Conservation (phyloP, 2,329 filamentous ascomycete species). For the Gliomastix tumulicola region DNA sequence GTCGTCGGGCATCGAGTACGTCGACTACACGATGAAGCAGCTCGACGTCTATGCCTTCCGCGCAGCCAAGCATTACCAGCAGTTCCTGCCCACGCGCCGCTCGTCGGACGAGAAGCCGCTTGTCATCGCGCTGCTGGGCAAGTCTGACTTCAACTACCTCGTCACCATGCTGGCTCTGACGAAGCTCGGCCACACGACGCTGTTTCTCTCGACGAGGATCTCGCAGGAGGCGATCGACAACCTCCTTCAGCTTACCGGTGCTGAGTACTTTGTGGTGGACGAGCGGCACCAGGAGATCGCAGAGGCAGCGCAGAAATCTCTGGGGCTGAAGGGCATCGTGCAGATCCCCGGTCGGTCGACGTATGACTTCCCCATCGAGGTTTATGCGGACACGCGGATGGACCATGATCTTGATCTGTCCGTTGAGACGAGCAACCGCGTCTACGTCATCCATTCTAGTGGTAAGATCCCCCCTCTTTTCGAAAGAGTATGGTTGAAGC, state of each 20-base stretch:
- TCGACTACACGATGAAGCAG: constrained; percentile 35
- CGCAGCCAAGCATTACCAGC: neutral
- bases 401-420: constrained; percentile 3
- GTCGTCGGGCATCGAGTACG: constrained; percentile 30
- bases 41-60: constrained; percentile 23
- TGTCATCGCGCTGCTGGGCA: constrained; percentile 36
- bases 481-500: constrained; percentile 4
- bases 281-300: neutral
- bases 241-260: neutral
- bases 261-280: no score
- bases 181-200: constrained; percentile 39
- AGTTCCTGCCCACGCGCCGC: neutral
- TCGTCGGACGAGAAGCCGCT: constrained; percentile 11
- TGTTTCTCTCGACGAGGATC: neutral
- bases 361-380: constrained; percentile 1
- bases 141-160: constrained; percentile 43
- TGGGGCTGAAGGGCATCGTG: constrained; percentile 11
- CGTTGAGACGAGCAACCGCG: constrained; percentile 14
- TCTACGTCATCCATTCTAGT: constrained; percentile 20
- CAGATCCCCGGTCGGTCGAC: constrained; percentile 14
- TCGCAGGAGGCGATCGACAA: neutral
- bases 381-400: constrained; percentile 11
- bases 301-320: constrained; percentile 6
- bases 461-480: constrained; percentile 15
- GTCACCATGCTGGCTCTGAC: constrained; percentile 42